phyloP scores from a whole-genome alignment of 2,329 filamentous ascomycete genomes.

The Aspergillus pseudotamarii region DNA sequence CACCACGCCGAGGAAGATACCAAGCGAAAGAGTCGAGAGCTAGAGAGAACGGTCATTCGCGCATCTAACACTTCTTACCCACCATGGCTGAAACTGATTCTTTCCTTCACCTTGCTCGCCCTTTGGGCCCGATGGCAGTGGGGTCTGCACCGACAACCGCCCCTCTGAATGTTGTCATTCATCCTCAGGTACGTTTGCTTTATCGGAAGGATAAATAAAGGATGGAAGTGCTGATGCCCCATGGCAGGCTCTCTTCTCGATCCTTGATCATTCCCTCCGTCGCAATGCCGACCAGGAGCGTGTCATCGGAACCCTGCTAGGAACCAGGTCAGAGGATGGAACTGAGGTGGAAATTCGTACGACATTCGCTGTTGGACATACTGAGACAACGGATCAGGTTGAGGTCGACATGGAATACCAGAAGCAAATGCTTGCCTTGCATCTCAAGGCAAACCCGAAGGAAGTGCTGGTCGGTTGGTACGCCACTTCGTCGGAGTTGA shows the following conservation, averaged over 20 bases:
- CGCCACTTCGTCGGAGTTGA: slow-evolving; percentile 93
- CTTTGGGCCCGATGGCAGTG: slow-evolving; percentile 78
- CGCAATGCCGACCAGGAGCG: slow-evolving; percentile 90
- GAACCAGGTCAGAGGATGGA: slow-evolving; percentile 92
- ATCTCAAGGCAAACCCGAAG: slow-evolving; percentile 90
- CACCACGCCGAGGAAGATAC: slow-evolving; percentile 36
- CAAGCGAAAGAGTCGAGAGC: slow-evolving; percentile 18
- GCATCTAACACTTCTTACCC: slow-evolving; percentile 41
- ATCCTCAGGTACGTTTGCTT: slow-evolving; percentile 74
- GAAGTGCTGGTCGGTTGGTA: slow-evolving; percentile 98
- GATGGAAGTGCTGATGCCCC: slow-evolving; percentile 19
- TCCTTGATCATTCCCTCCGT: slow-evolving; percentile 88
- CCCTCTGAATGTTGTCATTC: slow-evolving; percentile 90
- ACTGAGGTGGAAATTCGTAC: slow-evolving; percentile 94
- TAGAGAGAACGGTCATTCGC: background rate
- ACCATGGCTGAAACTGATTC: slow-evolving; percentile 83
- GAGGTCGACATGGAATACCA: slow-evolving; percentile 99
- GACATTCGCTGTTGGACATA: slow-evolving; percentile 97
- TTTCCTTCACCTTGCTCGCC: slow-evolving; percentile 93
- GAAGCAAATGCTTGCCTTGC: slow-evolving; percentile 96
- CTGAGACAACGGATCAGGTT: slow-evolving; percentile 96
- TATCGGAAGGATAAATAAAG: background rate
- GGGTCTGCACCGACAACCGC: slow-evolving; percentile 83
- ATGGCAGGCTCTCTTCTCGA: slow-evolving; percentile 63
- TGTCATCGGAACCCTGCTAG: slow-evolving; percentile 94